A percentile compares a stretch with the other conserved stretches of the same genome.
Evolutionary conservation across 306 rosid genomes (phyloP).

Genomic region (Sphenostylis stenocarpa): DNA sequence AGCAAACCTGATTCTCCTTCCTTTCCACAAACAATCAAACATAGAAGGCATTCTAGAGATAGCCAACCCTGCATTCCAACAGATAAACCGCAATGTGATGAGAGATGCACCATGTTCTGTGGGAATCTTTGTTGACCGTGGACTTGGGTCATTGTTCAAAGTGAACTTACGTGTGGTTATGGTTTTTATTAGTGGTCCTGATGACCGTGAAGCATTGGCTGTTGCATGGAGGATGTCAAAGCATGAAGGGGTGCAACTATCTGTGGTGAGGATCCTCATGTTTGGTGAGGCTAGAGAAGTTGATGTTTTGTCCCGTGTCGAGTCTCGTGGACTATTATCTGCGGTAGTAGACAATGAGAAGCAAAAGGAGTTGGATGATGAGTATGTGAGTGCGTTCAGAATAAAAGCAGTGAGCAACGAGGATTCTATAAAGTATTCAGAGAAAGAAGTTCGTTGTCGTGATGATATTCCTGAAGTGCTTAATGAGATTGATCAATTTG

Average conservation of each 20-base stretch:
- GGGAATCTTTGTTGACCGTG: slow-evolving; percentile 39
- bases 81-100: slow-evolving; percentile 38
- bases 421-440: slow-evolving; percentile 33
- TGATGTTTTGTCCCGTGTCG: not conserved
- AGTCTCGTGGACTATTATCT: not conserved
- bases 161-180: slow-evolving; percentile 7
- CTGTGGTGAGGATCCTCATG: slow-evolving; percentile 42
- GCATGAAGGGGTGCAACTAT: slow-evolving; percentile 38
- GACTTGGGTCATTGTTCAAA: slow-evolving; percentile 32
- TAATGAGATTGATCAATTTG: slow-evolving; percentile 30
- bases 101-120: slow-evolving; percentile 44
- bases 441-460: slow-evolving; percentile 26
- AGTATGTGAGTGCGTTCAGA: slow-evolving; percentile 42
- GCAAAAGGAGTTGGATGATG: slow-evolving; percentile 44
- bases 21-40: slow-evolving; percentile 44
- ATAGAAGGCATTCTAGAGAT: slow-evolving; percentile 33
- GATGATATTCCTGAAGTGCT: slow-evolving; percentile 36
- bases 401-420: slow-evolving; percentile 21
- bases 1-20: slow-evolving; percentile 37
- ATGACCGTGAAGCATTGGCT: slow-evolving; percentile 65
- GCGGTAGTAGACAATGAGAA: slow-evolving; percentile 5
- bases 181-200: slow-evolving; percentile 49
- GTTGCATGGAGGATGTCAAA: slow-evolving; percentile 60
- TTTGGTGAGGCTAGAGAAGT: slow-evolving; percentile 27
- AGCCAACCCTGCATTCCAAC: slow-evolving; percentile 1